Evolutionary conservation across 2,329 filamentous ascomycete genomes (phyloP).

Genomic region (Fusarium nanum): DNA sequence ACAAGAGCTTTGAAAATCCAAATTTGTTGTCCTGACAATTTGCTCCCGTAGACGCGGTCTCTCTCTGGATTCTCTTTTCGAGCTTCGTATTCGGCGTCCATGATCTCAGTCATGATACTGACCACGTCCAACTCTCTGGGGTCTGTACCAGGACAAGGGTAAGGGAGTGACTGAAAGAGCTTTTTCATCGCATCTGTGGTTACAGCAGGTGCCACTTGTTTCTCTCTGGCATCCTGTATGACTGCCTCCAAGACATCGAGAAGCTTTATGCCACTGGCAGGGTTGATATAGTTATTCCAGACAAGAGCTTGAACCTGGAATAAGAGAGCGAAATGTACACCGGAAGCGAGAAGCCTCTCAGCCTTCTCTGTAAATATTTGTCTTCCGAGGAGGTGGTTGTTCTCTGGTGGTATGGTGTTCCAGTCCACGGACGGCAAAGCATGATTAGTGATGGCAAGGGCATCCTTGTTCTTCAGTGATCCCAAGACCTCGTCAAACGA

Average conservation of each 20-base stretch:
- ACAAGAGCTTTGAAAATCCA: slow-evolving; percentile 67
- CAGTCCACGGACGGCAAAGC: slow-evolving; percentile 34
- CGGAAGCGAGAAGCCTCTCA: slow-evolving; percentile 41
- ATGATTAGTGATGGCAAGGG: slow-evolving; percentile 42
- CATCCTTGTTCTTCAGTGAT: slow-evolving; percentile 42
- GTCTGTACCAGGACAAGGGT: slow-evolving; percentile 63
- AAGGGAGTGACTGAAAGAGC: slow-evolving; percentile 64
- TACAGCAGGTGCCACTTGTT: slow-evolving; percentile 51
- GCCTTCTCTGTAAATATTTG: slow-evolving; percentile 40
- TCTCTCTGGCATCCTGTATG: slow-evolving; percentile 42
- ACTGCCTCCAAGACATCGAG: slow-evolving; percentile 56
- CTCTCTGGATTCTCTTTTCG: slow-evolving; percentile 42
- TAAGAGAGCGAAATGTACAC: slow-evolving; percentile 61
- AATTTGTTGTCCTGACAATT: slow-evolving; percentile 55
- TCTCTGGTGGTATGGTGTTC: slow-evolving; percentile 38
- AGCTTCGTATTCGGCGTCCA: slow-evolving; percentile 56
- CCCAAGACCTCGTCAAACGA: slow-evolving; percentile 20
- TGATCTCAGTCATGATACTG: slow-evolving; percentile 55
- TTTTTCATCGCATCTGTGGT: slow-evolving; percentile 65
- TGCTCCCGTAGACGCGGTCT: slow-evolving; percentile 43
- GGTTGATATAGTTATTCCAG: slow-evolving; percentile 71
- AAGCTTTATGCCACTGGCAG: slow-evolving; percentile 61
- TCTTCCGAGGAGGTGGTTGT: slow-evolving; percentile 20
- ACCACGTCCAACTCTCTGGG: slow-evolving; percentile 55
- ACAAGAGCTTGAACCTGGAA: slow-evolving; percentile 74